These are phyloP conservation scores for Venturia carpophila DNA, from an alignment of 2,329 filamentous ascomycete species.

Conservation along the genomic window DNA sequence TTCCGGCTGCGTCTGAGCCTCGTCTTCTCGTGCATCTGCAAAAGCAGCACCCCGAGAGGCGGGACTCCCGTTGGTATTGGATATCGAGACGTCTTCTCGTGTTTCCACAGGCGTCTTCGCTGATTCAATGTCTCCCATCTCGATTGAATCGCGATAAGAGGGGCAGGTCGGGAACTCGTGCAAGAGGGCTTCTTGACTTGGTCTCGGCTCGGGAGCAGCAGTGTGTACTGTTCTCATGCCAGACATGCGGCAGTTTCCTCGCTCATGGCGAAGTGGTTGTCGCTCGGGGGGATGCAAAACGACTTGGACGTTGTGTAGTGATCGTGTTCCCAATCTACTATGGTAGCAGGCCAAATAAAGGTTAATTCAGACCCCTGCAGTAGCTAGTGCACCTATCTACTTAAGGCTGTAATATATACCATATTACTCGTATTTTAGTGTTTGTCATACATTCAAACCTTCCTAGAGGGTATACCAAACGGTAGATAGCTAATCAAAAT, in stretches of 20 bases:
- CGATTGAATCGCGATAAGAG: constrained; percentile 3
- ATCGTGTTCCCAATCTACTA: neutral
- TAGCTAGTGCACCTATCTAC: too few relatives aligned
- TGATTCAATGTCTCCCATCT: neutral
- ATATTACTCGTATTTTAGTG: too few relatives aligned
- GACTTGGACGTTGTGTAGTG: neutral
- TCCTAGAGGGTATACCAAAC: too few relatives aligned
- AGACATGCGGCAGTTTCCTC: neutral
- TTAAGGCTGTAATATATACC: too few relatives aligned
- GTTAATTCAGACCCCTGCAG: too few relatives aligned
- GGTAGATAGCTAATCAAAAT: too few relatives aligned
- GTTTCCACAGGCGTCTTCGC: neutral
- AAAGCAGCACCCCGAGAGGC: neutral
- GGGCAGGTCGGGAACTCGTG: neutral
- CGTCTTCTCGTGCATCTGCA: neutral
- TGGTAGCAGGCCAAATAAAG: too few relatives aligned
- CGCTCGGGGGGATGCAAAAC: neutral
- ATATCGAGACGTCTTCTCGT: neutral
- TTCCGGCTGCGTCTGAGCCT: neutral
- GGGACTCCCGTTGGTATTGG: neutral
- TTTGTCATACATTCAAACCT: too few relatives aligned
- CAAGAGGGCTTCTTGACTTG: constrained; percentile 7
- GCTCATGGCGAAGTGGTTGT: neutral
- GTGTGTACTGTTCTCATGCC: constrained; percentile 4
- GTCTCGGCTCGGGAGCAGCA: neutral